Evolutionary conservation across 2,329 filamentous ascomycete species (phyloP).

Genomic region (Exophiala sp.): DNA sequence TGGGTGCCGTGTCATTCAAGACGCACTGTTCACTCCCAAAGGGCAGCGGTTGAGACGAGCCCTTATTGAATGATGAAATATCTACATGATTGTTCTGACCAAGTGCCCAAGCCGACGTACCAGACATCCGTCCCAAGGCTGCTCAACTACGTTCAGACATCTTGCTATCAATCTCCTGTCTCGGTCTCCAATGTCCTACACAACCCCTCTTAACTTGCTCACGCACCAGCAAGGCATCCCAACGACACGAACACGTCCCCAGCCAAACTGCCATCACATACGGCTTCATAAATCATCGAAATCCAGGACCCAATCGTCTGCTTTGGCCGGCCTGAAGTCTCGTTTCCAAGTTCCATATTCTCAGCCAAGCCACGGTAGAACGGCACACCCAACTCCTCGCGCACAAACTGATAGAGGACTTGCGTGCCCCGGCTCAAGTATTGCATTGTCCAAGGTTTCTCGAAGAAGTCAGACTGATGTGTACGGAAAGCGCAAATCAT

Average conservation of each 20-base stretch:
- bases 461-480: background rate
- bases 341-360: slow-evolving; percentile 26
- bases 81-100: no score
- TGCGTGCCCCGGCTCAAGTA: slow-evolving; percentile 25
- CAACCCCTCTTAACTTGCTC: no score
- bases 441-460: background rate
- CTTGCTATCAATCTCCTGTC: no score
- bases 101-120: no score
- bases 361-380: slow-evolving; percentile 34
- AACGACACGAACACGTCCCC: background rate
- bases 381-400: slow-evolving; percentile 34
- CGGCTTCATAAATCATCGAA: slow-evolving; percentile 28
- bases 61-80: no score
- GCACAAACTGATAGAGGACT: slow-evolving; percentile 37
- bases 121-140: no score
- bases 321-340: slow-evolving; percentile 4
- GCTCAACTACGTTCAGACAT: no score
- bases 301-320: slow-evolving; percentile 32
- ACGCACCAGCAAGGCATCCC: background rate
- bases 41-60: no score
- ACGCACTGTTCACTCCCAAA: no score
- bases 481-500: background rate
- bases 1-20: no score
- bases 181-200: no score
- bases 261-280: slow-evolving; percentile 19